A percentile compares a stretch with the other conserved stretches of the same genome.
Evolutionary conservation across 2,329 filamentous ascomycete species (phyloP).

Genomic region (Xylariaceae sp.): DNA sequence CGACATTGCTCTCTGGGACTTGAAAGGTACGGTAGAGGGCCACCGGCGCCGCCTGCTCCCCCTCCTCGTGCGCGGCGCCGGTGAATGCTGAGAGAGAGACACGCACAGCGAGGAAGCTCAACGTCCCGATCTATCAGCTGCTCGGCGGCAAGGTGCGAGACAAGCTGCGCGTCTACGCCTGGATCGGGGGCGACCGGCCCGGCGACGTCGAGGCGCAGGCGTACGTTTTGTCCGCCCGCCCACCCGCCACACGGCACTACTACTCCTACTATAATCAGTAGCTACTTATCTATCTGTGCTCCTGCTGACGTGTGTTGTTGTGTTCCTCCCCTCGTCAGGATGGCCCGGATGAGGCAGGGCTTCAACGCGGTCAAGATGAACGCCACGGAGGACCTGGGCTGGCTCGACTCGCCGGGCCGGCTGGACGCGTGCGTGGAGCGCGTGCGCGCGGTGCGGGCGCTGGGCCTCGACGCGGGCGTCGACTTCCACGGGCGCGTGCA

Average conservation of each 20-base stretch:
- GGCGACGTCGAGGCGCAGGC: slow-evolving; percentile 57
- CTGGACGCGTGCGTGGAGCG: slow-evolving; percentile 59
- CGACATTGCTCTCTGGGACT: slow-evolving; percentile 74
- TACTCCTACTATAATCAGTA: background rate
- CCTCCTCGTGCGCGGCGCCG: background rate
- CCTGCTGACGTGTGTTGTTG: background rate
- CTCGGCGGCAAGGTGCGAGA: slow-evolving; percentile 67
- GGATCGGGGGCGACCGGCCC: slow-evolving; percentile 71
- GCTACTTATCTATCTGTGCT: background rate
- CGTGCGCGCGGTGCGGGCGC: slow-evolving; percentile 58
- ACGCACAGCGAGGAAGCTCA: slow-evolving; percentile 34
- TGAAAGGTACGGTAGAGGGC: slow-evolving; percentile 45
- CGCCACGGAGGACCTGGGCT: slow-evolving; percentile 66
- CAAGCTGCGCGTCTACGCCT: slow-evolving; percentile 65
- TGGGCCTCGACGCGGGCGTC: slow-evolving; percentile 65
- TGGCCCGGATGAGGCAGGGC: slow-evolving; percentile 51
- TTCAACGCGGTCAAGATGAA: slow-evolving; percentile 72
- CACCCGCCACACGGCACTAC: background rate
- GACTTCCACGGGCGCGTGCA: slow-evolving; percentile 75
- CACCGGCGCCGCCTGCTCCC: background rate
- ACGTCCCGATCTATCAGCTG: slow-evolving; percentile 64
- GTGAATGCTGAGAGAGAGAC: background rate
- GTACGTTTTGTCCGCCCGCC: no score
- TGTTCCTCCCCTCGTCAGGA: slow-evolving; percentile 27
- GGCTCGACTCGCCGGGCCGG: slow-evolving; percentile 63